Evolutionary conservation across 2,329 filamentous ascomycete species (phyloP), one percentile per base, ranked within the genome.

Genomic region (Setomelanomma holmii): DNA sequence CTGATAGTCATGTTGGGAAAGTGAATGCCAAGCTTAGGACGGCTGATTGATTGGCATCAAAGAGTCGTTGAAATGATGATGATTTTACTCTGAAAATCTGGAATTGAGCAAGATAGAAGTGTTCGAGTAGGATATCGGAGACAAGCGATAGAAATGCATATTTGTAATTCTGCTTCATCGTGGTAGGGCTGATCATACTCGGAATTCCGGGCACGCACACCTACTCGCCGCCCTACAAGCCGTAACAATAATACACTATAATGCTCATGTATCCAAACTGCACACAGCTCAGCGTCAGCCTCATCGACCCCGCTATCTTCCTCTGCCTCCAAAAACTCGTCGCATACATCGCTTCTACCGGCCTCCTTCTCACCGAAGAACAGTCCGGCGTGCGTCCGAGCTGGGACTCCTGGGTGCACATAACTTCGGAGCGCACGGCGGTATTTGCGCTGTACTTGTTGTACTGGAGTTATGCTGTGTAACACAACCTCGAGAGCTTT

Each of bases 401-500:
- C 2, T 78, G 72, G 73, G 63, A 72, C 17, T 55, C 65, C 8
- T 78, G 76, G 75, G 49, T 76, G 7, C 62, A 84, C 61, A 77
- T 87, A 59, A 85, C 86, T 55, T 76, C 78, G 39, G 86, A 86
- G 63, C 80, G 83, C 10, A 82, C 75, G 23, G 68, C 73, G 2
- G 58, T 76, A 1, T 56, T 75, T 23, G 52, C 66, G 5, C 56
- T 77, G 2, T 77, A 75, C 42, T 60, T 73, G 5, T 47, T 78
- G 7, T 69, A 77, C 42, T 78, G 75, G 75, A 68, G 71, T 3
- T 77, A 77, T 47, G 67, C 71, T n/a, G 66, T 74, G 1, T 69
- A 72, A 41, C 69, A 76, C 44, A 53, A 61, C 10, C 51, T 71
- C 5, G 66, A 64, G 5, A 66, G 68, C 17, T 77, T 75, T 49